A percentile compares a stretch with the other conserved stretches of the same genome.
Conservation (phyloP, 2,329 filamentous ascomycete species). For the Pezicula carpinea region DNA sequence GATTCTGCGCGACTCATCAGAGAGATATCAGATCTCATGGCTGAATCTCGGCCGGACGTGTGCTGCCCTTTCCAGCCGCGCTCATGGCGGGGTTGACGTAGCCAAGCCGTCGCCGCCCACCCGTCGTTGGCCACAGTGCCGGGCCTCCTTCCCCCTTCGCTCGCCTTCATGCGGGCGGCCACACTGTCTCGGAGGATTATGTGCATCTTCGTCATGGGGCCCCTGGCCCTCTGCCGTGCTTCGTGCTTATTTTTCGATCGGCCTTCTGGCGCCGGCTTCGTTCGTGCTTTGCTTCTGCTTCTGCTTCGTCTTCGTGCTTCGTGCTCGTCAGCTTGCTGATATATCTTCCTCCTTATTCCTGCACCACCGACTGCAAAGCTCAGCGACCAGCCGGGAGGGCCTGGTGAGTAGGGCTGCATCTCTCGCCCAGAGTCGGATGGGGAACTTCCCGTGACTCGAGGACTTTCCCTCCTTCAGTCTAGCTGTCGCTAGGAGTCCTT, state of each 20-base stretch:
- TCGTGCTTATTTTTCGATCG: neutral
- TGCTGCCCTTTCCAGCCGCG: neutral
- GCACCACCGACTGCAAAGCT: too few relatives aligned
- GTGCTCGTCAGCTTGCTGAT: too few relatives aligned
- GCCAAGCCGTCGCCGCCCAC: neutral
- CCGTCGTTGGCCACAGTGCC: neutral
- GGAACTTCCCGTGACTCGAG: too few relatives aligned
- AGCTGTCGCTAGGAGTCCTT: too few relatives aligned
- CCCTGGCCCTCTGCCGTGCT: neutral
- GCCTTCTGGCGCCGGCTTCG: too few relatives aligned
- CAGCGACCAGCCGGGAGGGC: too few relatives aligned
- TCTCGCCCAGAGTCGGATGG: too few relatives aligned
- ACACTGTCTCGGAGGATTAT: conserved; percentile 3
- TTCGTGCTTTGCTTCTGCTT: too few relatives aligned
- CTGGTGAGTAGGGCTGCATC: too few relatives aligned
- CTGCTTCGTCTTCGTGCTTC: too few relatives aligned
- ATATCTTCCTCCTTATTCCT: too few relatives aligned
- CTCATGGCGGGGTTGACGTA: neutral
- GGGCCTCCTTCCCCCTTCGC: neutral
- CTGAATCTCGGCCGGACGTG: neutral
- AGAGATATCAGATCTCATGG: neutral
- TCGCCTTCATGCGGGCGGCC: neutral
- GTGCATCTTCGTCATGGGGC: neutral
- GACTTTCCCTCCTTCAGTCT: too few relatives aligned
- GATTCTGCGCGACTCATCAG: neutral